Evolutionary conservation across 1,139 yeast genomes (phyloP), one percentile per base, ranked within the genome.

Genomic region (Blastobotrys serpentis): DNA sequence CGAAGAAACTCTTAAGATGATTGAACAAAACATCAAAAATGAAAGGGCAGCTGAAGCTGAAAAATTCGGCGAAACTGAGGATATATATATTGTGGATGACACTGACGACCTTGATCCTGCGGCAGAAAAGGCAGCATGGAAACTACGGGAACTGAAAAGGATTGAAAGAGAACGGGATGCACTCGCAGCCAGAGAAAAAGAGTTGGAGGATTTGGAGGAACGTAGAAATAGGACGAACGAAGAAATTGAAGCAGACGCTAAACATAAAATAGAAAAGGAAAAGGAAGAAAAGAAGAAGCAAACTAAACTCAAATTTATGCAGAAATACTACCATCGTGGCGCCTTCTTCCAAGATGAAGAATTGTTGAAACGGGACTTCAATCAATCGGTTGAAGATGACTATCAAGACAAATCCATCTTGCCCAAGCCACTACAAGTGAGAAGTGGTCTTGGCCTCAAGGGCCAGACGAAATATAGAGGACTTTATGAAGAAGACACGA

Each of bases 41-140:
- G 64, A 60, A 34, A 47, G 48, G 17, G 54, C 50, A 2, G 52
- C 45, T 13, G 47, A 55, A 23, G 29, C 36, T 11, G 49, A 45
- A 2, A 44, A 48, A 11, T 49, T 47, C 11, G 52, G 45, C 13
- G 47, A 46, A n/a, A 49, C 51, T 6, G 64, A 61, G 17, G 66
- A 57, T 14, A 55, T 61, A 13, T 68, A 63, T 5, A 70, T 68
- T 0, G 65, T 78, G 1, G 82, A 78, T 54, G 84, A 79, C 54
- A 76, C 81, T 0, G 84, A 79, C 56, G 81, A 75, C 32, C 37
- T 76, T 11, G 79, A 78, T 52, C 79, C 81, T 0, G 76, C 67
- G 39, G 61, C 56, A 1, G 84, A 79, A 58, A 61, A 60, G 34
- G 65, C 61, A 3, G 73, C 67, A 5, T 79, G 84, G 84, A 68